These are phyloP conservation scores for Apophysomyces trapeziformis DNA, from an alignment of 371 early-diverging fungal species.

Conservation along the genomic window DNA sequence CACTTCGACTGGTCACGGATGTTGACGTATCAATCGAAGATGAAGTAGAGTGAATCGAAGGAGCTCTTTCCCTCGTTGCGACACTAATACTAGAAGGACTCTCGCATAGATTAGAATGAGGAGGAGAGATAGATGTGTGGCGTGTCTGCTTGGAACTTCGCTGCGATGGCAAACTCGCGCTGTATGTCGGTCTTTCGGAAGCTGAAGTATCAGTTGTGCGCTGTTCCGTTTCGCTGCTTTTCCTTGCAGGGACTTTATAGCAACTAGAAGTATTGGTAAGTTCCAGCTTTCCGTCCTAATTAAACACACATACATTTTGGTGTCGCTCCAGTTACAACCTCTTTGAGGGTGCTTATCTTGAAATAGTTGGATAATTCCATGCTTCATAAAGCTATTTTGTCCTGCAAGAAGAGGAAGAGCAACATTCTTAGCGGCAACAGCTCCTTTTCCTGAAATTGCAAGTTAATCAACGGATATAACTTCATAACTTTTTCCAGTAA, in stretches of 20 bases:
- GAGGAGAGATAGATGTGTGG: constrained; percentile 14
- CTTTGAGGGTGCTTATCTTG: constrained; percentile 73
- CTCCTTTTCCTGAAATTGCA: constrained; percentile 61
- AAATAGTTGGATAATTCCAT: constrained; percentile 78
- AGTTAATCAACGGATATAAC: background rate
- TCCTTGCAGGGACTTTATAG: constrained; percentile 3
- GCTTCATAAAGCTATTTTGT: constrained; percentile 72
- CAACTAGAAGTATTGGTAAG: background rate
- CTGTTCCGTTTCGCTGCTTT: constrained; percentile 4
- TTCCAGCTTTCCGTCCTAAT: background rate
- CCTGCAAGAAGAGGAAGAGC: constrained; percentile 68
- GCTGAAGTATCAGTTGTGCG: background rate
- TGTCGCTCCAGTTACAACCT: constrained; percentile 54
- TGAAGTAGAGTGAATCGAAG: constrained; percentile 50
- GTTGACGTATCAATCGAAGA: constrained; percentile 47
- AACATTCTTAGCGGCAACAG: constrained; percentile 76
- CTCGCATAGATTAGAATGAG: constrained; percentile 17
- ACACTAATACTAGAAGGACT: constrained; percentile 21
- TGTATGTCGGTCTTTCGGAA: constrained; percentile 6
- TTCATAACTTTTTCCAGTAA: constrained; percentile 20
- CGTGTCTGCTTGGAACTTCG: constrained; percentile 13
- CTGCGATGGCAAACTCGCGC: constrained; percentile 21
- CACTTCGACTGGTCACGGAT: constrained; percentile 29
- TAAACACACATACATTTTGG: constrained; percentile 15
- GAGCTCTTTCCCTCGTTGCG: constrained; percentile 36